Conservation (phyloP, 495 filamentous ascomycete species). For the Penicillium samsonianum region DNA sequence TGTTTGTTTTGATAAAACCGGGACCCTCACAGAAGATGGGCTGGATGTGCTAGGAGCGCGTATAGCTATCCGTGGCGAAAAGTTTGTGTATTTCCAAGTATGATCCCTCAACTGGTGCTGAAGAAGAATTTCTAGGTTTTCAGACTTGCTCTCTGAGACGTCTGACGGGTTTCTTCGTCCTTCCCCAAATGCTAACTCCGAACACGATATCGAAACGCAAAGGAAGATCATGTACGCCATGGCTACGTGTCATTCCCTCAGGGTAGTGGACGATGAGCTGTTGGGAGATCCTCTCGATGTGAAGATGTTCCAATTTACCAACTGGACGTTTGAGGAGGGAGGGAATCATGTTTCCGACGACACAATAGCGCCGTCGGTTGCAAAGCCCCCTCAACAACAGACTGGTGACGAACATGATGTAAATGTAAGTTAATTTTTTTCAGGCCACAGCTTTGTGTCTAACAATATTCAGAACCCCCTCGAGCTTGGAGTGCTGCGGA, state of each 20-base stretch:
- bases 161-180: constrained; percentile 51
- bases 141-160: constrained; percentile 57
- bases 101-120: not conserved
- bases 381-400: constrained; percentile 60
- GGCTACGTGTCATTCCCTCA: constrained; percentile 95
- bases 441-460: not conserved
- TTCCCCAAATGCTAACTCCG: constrained; percentile 49
- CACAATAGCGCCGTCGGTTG: constrained; percentile 76
- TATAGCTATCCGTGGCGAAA: constrained; percentile 64
- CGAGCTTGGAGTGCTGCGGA: constrained; percentile 83
- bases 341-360: constrained; percentile 48
- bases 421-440: constrained; percentile 24
- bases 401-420: constrained; percentile 21
- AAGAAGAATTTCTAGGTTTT: constrained; percentile 48
- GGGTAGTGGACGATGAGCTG: constrained; percentile 81
- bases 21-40: constrained; percentile 95
- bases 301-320: constrained; percentile 99
- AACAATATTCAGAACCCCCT: constrained; percentile 43
- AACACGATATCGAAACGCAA: constrained; percentile 61
- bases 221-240: constrained; percentile 84
- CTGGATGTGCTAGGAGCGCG: constrained; percentile 90
- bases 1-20: constrained; percentile 98
- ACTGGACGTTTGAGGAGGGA: constrained; percentile 90
- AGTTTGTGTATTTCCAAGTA: constrained; percentile 26
- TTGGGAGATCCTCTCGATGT: constrained; percentile 94